These are phyloP conservation scores for Vitis rotundifolia DNA, from an alignment of 164 flowering plant genomes.

Conservation along the genomic window DNA sequence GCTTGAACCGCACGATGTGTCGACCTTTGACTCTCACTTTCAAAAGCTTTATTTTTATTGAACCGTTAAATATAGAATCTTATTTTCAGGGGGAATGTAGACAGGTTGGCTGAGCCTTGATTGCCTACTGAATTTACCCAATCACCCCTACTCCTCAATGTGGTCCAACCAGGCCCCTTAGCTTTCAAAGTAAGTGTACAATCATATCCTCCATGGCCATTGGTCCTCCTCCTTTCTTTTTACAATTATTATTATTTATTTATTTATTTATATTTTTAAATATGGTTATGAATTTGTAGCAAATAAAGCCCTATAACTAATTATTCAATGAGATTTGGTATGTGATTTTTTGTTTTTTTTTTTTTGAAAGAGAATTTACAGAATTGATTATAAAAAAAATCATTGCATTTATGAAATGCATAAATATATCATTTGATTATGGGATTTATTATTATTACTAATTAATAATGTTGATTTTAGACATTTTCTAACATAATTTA, in stretches of 20 bases:
- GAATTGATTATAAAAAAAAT: too few species aligned
- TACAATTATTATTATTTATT: neutral
- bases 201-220: neutral
- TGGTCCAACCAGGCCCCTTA: neutral
- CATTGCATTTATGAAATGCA: too few species aligned
- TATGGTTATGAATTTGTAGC: too few species aligned
- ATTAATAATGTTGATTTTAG: too few species aligned
- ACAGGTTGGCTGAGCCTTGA: slow-evolving; percentile 6
- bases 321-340: too few species aligned
- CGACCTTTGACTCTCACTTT: slow-evolving; percentile 1
- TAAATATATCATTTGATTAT: too few species aligned
- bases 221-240: neutral
- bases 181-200: neutral
- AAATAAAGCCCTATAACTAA: too few species aligned
- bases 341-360: too few species aligned
- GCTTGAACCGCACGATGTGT: slow-evolving; percentile 8
- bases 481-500: too few species aligned
- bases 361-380: too few species aligned
- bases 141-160: neutral
- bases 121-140: neutral
- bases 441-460: too few species aligned
- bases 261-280: too few species aligned
- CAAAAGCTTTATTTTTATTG: neutral
- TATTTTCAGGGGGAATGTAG: neutral
- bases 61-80: slow-evolving; percentile 11